These are phyloP conservation scores for Microthyrium microscopicum DNA, from an alignment of 2,329 filamentous ascomycete genomes.

Conservation along the genomic window DNA sequence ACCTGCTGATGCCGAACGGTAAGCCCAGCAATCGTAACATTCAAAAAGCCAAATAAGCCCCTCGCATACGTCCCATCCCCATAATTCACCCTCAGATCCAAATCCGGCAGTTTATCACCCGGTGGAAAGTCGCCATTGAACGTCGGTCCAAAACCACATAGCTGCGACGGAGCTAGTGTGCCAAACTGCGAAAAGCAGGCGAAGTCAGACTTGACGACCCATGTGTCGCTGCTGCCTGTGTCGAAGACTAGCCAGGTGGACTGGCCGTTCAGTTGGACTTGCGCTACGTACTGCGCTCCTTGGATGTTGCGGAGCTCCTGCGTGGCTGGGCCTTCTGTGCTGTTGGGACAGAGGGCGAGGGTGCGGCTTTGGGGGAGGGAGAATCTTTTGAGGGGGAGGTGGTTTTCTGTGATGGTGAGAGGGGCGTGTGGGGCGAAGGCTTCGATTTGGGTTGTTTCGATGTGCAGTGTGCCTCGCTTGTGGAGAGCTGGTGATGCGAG, in stretches of 20 bases:
- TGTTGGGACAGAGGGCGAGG: background rate
- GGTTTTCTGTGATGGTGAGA: background rate
- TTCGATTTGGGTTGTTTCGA: no score
- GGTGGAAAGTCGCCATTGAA: constrained; percentile 13
- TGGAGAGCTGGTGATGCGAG: no score
- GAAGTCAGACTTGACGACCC: constrained; percentile 22
- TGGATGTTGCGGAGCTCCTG: no score
- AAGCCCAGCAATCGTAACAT: constrained; percentile 29
- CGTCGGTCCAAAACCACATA: constrained; percentile 17
- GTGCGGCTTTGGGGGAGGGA: background rate
- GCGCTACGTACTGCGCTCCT: constrained; percentile 4
- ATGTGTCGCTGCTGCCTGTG: constrained; percentile 32
- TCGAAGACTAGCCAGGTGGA: constrained; percentile 25
- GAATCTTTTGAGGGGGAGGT: background rate
- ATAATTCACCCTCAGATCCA: constrained; percentile 29
- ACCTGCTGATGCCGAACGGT: constrained; percentile 24
- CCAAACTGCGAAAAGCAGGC: constrained; percentile 18
- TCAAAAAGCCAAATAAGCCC: constrained; percentile 23
- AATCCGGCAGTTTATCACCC: constrained; percentile 18
- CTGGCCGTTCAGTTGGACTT: constrained; percentile 4
- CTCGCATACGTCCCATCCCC: constrained; percentile 26
- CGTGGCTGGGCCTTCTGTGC: background rate
- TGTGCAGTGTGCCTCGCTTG: no score
- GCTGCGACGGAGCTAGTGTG: constrained; percentile 10
- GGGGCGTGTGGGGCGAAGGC: no score